Evolutionary conservation across 768 basidiomycete species (phyloP).

Genomic region (Candolleomyces eurysporus): DNA sequence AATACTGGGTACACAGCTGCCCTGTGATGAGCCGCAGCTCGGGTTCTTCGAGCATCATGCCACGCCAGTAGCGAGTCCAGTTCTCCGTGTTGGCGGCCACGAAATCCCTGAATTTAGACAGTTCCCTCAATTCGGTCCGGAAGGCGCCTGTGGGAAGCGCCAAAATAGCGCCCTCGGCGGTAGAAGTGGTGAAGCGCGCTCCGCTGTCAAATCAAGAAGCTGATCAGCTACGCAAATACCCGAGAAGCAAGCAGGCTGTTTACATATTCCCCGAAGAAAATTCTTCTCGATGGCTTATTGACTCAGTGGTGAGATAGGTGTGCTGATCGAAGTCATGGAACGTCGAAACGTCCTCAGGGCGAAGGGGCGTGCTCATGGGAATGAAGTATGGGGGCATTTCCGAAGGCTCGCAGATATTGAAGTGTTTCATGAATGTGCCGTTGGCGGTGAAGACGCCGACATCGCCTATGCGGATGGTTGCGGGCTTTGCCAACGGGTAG

Average conservation of each 20-base stretch:
- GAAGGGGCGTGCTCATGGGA: constrained; percentile 2
- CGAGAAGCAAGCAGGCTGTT: neutral
- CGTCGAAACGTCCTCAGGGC: constrained; percentile 1
- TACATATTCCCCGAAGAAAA: neutral
- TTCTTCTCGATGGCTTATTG: neutral
- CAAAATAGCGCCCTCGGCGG: constrained; percentile 3
- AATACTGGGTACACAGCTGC: constrained; percentile 1
- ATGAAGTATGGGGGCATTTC: constrained; percentile 8
- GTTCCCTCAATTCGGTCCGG: constrained; percentile 4
- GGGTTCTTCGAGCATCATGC: neutral
- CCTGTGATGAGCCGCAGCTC: constrained; percentile 7
- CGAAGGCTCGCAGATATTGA: constrained; percentile 6
- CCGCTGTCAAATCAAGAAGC: constrained; percentile 5
- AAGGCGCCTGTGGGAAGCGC: constrained; percentile 4
- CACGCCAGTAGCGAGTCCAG: neutral
- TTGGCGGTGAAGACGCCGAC: constrained; percentile 1
- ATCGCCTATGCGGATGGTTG: constrained; percentile 5
- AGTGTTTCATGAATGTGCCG: constrained; percentile 2
- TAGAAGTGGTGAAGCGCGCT: neutral
- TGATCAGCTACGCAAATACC: constrained; percentile 1
- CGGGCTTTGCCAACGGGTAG: constrained; percentile 3
- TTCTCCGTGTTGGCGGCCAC: constrained; percentile 3
- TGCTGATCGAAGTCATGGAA: constrained; percentile 3
- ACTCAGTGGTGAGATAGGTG: constrained; percentile 2
- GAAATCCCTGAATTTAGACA: constrained; percentile 6